Evolutionary conservation across 2,329 filamentous ascomycete genomes (phyloP), one percentile per base, ranked within the genome.

Genomic region (Exserohilum rostratum): DNA sequence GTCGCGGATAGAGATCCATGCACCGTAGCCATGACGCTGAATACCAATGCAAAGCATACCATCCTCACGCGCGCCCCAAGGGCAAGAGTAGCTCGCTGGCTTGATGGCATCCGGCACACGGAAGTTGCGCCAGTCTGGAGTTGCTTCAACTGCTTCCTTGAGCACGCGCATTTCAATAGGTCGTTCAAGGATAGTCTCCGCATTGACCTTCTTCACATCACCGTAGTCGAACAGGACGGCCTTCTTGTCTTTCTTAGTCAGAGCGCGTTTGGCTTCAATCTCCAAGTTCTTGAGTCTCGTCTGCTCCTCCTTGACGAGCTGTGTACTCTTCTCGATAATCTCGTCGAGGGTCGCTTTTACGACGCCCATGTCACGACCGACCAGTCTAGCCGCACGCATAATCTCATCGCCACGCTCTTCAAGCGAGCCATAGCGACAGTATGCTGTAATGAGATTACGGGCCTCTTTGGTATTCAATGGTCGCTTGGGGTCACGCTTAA

Each of bases 231-330:
- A 97, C 39, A 99, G 80, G 15, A 99, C 91, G 0, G 95, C 95
- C 77, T 99, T 99, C 76, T 91, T 91, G 72, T 99, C 95, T 76
- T 99, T 99, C 80, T 98, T 97, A 0, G 93, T 96, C 50, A 96
- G 78, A 2, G 87, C 83, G 72, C 95, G 96, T 70, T 91, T 91
- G 0, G 85, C 83, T 60, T 89, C 80, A 18, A 81, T 86, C 74
- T 95, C 90, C 65, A 87, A 74, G 12, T 83, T 83, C 54, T 84
- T 82, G 49, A 88, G 78, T 55, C 85, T 81, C 29, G 82, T 81
- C 42, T 83, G 79, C 58, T 96, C 91, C 68, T 92, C 91, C 58
- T 89, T 87, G 30, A 92, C 85, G 15, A 96, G 83, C 25, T 79
- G 72, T 55, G 86, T 86, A 18, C 88, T 87, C 58, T 85, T 89